Percentiles rank a stretch among this genome's conserved stretches.
These are phyloP conservation scores for Linum trigynum DNA, from an alignment of 345 rosid species.

Conservation along the genomic window DNA sequence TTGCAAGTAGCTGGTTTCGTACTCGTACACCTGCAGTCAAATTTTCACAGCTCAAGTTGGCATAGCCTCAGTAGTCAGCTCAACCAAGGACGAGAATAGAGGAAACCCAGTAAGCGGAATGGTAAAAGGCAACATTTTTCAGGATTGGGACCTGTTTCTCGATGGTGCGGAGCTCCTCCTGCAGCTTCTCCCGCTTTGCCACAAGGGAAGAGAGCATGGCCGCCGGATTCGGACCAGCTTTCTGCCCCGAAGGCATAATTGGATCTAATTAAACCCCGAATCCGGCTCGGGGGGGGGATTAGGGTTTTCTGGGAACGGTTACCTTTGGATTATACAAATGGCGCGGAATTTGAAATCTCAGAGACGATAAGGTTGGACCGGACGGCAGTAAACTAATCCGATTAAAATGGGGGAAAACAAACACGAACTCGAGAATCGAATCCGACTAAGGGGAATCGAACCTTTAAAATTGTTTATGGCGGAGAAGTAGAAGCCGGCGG, in stretches of 20 bases:
- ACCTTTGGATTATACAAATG: slow-evolving; percentile 23
- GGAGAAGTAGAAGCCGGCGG: no score
- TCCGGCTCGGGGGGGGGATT: not conserved
- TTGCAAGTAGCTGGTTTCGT: slow-evolving; percentile 37
- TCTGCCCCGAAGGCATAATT: slow-evolving; percentile 19
- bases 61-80: not conserved
- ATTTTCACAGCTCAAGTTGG: not conserved
- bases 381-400: not conserved
- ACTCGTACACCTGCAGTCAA: slow-evolving; percentile 27
- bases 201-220: slow-evolving; percentile 27
- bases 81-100: not conserved
- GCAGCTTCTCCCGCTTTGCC: slow-evolving; percentile 22
- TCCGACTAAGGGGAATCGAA: no score
- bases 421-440: no score
- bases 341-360: slow-evolving; percentile 25
- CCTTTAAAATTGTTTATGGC: no score
- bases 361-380: not conserved
- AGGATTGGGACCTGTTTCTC: slow-evolving; percentile 17
- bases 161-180: slow-evolving; percentile 19
- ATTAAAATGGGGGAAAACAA: no score
- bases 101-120: not conserved
- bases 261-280: not conserved
- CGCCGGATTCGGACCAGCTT: slow-evolving; percentile 27
- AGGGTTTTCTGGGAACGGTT: slow-evolving; percentile 6
- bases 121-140: not conserved